phyloP scores from a whole-genome alignment of 768 basidiomycete species.

The Thelephora ganbajun region DNA sequence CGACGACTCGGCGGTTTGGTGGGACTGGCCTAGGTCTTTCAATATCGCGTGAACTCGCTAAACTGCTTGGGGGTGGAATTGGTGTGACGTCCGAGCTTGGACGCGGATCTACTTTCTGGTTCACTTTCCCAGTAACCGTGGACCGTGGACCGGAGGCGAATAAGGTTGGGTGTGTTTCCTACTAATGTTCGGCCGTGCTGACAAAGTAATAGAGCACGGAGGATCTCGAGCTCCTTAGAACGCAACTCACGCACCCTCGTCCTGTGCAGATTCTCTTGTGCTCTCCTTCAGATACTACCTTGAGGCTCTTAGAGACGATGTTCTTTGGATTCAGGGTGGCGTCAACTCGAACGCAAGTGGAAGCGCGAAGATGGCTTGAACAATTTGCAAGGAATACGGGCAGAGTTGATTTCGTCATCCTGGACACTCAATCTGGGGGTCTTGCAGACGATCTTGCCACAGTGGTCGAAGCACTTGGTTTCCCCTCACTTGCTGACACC shows the following conservation, averaged over 20 bases:
- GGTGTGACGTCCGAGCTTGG: slow-evolving; percentile 53
- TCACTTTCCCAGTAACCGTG: slow-evolving; percentile 53
- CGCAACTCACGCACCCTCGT: slow-evolving; percentile 31
- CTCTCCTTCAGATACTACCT: slow-evolving; percentile 45
- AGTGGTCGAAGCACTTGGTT: slow-evolving; percentile 27
- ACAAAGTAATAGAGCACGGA: slow-evolving; percentile 23
- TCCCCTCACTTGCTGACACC: slow-evolving; percentile 30
- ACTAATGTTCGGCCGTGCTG: not conserved
- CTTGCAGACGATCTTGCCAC: slow-evolving; percentile 43
- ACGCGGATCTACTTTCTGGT: slow-evolving; percentile 59
- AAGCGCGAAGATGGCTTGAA: slow-evolving; percentile 16
- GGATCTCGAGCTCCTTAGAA: slow-evolving; percentile 33
- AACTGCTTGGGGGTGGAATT: slow-evolving; percentile 64
- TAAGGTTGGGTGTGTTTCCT: slow-evolving; percentile 25
- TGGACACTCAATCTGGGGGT: slow-evolving; percentile 53
- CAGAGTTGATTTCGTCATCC: slow-evolving; percentile 38
- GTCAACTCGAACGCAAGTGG: slow-evolving; percentile 30
- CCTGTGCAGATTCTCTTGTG: slow-evolving; percentile 39
- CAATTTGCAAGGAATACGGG: slow-evolving; percentile 22
- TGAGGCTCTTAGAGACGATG: slow-evolving; percentile 41
- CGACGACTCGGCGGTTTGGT: slow-evolving; percentile 62
- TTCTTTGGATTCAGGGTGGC: slow-evolving; percentile 39
- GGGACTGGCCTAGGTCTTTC: slow-evolving; percentile 68
- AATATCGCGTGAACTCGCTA: slow-evolving; percentile 61
- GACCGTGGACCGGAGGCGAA: slow-evolving; percentile 41